A percentile compares a stretch with the other conserved stretches of the same genome.
These are phyloP conservation scores for Phyllostachys edulis DNA, from an alignment of 176 grass and related monocot genomes.

Conservation along the genomic window DNA sequence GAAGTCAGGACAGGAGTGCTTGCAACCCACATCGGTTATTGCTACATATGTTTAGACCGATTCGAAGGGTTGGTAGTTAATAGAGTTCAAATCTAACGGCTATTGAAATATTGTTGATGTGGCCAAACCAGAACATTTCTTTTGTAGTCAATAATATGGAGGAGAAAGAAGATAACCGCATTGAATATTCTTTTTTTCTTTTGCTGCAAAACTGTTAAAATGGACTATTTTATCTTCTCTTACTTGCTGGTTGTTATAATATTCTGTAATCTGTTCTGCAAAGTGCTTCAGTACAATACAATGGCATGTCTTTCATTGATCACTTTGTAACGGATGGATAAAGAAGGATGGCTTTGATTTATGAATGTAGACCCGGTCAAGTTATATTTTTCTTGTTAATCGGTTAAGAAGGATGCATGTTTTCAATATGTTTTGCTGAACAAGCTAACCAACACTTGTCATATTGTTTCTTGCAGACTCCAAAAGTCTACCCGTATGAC, in stretches of 20 bases:
- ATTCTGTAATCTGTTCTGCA: not conserved
- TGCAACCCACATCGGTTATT: not conserved
- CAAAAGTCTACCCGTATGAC: conserved; percentile 94
- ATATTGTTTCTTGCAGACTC: conserved; percentile 57
- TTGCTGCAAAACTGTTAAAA: not conserved
- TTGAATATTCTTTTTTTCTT: not conserved
- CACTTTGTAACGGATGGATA: not conserved
- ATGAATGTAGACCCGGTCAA: not conserved
- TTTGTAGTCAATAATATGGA: not conserved
- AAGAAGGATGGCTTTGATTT: not conserved
- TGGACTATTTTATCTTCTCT: not conserved
- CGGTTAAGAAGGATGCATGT: not conserved
- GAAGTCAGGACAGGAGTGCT: not conserved
- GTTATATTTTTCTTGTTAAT: not conserved
- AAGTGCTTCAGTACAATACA: conserved; percentile 15
- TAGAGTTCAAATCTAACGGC: not conserved
- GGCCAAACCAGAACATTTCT: not conserved
- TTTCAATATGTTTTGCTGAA: not conserved
- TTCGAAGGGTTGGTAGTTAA: not conserved
- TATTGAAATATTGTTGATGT: not conserved
- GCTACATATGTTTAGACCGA: not conserved
- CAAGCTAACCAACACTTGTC: not conserved
- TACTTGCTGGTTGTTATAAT: not conserved
- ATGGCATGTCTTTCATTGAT: not conserved
- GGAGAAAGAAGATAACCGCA: not conserved